Percentiles rank a stretch among this genome's conserved stretches.
Evolutionary conservation across 2,329 filamentous ascomycete species (phyloP).

Genomic region (Bipolaris victoriae): DNA sequence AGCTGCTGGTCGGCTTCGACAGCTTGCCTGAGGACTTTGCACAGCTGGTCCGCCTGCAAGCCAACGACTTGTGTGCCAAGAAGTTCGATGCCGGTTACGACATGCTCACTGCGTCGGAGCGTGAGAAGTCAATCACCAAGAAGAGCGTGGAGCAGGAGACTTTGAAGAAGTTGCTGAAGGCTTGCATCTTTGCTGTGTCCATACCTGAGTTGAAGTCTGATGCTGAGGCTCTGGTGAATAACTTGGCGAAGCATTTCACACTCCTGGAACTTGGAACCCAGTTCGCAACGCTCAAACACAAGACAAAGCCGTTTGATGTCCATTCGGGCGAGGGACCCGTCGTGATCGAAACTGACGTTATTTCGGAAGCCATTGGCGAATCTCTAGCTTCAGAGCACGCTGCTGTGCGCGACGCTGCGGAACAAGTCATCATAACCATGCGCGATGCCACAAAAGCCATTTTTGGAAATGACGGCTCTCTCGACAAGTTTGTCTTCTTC

Average conservation of each 20-base stretch:
- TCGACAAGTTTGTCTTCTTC: conserved; percentile 84
- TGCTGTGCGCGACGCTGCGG: conserved; percentile 80
- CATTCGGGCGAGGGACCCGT: conserved; percentile 85
- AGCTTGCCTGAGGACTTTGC: conserved; percentile 88
- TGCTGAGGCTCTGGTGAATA: conserved; percentile 75
- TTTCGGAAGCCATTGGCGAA: conserved; percentile 89
- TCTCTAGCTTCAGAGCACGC: conserved; percentile 84
- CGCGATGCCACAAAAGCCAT: conserved; percentile 78
- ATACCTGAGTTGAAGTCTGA: conserved; percentile 79
- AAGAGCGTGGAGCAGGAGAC: conserved; percentile 82
- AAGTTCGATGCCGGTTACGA: conserved; percentile 75
- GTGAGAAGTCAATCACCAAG: conserved; percentile 83
- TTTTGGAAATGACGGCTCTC: conserved; percentile 74
- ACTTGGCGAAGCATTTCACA: conserved; percentile 87
- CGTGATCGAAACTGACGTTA: conserved; percentile 81
- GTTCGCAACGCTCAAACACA: conserved; percentile 80
- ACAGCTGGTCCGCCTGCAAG: conserved; percentile 82
- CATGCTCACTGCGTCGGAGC: conserved; percentile 75
- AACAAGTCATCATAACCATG: conserved; percentile 77
- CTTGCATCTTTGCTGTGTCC: conserved; percentile 83
- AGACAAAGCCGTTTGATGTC: conserved; percentile 79
- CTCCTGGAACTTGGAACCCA: conserved; percentile 87
- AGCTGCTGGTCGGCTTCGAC: conserved; percentile 87
- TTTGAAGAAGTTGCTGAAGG: conserved; percentile 86
- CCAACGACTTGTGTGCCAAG: conserved; percentile 78